phyloP scores from a whole-genome alignment of 148 eudicot species.

The Spergularia marina region DNA sequence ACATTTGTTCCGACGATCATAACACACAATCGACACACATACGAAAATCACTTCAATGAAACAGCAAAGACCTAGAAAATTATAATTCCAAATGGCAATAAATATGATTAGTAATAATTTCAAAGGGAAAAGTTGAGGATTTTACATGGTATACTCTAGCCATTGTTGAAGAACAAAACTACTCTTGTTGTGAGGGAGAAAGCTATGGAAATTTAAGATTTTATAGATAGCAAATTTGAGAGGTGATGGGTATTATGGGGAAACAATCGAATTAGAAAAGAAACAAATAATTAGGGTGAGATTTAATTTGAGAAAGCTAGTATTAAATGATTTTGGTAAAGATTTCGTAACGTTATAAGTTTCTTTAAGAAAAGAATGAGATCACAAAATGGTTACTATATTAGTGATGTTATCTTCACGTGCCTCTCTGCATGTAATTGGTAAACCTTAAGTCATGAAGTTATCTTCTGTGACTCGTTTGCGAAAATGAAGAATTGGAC shows the following conservation, averaged over 20 bases:
- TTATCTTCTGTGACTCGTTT: too few species aligned
- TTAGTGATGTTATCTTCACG: too few species aligned
- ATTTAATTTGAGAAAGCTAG: not conserved
- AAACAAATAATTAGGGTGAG: not conserved
- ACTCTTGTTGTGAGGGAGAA: not conserved
- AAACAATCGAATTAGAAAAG: not conserved
- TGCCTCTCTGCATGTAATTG: too few species aligned
- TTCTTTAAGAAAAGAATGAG: not conserved
- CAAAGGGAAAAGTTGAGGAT: not conserved
- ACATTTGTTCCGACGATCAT: too few species aligned
- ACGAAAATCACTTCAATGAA: too few species aligned
- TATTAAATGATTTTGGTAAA: not conserved
- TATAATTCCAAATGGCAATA: too few species aligned
- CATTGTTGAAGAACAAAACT: conserved; percentile 6
- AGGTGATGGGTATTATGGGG: not conserved
- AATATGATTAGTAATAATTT: too few species aligned
- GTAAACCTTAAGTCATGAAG: too few species aligned
- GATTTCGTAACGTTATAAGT: conserved; percentile 9
- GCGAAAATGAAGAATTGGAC: too few species aligned
- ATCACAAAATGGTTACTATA: not conserved
- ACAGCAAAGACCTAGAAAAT: too few species aligned
- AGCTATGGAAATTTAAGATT: not conserved
- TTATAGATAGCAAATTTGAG: not conserved
- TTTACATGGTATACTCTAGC: conserved; percentile 10
- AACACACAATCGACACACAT: too few species aligned